phyloP scores from a whole-genome alignment of 345 rosid genomes.

The Lepidium didymum region DNA sequence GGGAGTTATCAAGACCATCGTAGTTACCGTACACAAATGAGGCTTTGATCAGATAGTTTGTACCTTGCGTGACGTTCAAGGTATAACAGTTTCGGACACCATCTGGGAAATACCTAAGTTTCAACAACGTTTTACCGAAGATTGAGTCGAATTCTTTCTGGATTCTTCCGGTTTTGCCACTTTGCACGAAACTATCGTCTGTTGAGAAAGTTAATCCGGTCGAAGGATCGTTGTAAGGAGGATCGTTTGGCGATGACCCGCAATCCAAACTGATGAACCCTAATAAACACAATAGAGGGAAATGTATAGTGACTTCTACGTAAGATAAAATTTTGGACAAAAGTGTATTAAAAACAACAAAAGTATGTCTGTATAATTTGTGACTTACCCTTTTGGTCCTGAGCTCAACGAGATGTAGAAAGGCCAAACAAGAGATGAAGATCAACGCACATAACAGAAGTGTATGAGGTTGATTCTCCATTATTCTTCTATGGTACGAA shows the following conservation, averaged over 20 bases:
- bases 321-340: background rate
- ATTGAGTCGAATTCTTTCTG: background rate
- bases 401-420: constrained; percentile 13
- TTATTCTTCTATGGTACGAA: constrained; percentile 6
- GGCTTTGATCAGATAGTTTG: constrained; percentile 23
- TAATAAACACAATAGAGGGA: background rate
- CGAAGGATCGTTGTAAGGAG: background rate
- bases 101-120: constrained; percentile 27
- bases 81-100: constrained; percentile 30
- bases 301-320: background rate
- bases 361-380: background rate
- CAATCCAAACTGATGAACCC: constrained; percentile 32
- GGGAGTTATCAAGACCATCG: constrained; percentile 5
- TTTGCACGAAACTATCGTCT: constrained; percentile 14
- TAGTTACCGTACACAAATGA: constrained; percentile 28
- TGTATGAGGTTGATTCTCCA: constrained; percentile 14
- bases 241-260: constrained; percentile 2
- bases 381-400: constrained; percentile 11
- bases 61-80: constrained; percentile 20
- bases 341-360: background rate
- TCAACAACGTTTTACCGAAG: background rate
- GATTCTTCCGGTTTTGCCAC: constrained; percentile 20
- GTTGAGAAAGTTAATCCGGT: constrained; percentile 24
- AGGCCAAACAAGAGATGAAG: background rate
- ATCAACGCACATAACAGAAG: constrained; percentile 10